phyloP scores from a whole-genome alignment of 106 monocot species.

The Acanthochlamys bracteata region DNA sequence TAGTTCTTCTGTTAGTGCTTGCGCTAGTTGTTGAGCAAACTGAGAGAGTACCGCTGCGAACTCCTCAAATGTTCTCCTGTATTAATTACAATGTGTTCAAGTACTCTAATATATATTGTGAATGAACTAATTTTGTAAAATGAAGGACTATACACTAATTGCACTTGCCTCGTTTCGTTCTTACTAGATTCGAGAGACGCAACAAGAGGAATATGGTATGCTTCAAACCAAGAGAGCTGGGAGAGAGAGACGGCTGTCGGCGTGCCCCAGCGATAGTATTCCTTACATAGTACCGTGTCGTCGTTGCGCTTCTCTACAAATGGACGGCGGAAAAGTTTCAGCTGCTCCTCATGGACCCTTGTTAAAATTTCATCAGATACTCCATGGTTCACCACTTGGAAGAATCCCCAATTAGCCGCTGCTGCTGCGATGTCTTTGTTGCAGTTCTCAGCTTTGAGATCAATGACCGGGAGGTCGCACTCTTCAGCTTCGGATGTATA shows the following conservation, averaged over 20 bases:
- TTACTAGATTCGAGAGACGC: background rate
- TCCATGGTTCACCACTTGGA: conserved; percentile 49
- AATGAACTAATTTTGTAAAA: background rate
- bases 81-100: background rate
- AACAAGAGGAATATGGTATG: conserved; percentile 44
- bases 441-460: conserved; percentile 24
- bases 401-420: conserved; percentile 55
- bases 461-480: conserved; percentile 39
- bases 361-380: conserved; percentile 18
- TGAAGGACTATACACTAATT: too few species aligned
- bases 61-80: conserved; percentile 25
- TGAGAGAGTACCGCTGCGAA: conserved; percentile 15
- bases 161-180: conserved; percentile 3
- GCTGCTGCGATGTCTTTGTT: conserved; percentile 27
- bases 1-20: conserved; percentile 20
- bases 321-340: conserved; percentile 28
- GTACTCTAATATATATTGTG: background rate
- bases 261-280: conserved; percentile 59
- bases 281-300: conserved; percentile 21
- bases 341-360: conserved; percentile 18
- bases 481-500: background rate
- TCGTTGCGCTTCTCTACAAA: conserved; percentile 37
- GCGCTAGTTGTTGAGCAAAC: conserved; percentile 27
- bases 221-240: conserved; percentile 60
- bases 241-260: conserved; percentile 32